phyloP scores from a whole-genome alignment of 257 asterid genomes.

The Voacanga thouarsii region DNA sequence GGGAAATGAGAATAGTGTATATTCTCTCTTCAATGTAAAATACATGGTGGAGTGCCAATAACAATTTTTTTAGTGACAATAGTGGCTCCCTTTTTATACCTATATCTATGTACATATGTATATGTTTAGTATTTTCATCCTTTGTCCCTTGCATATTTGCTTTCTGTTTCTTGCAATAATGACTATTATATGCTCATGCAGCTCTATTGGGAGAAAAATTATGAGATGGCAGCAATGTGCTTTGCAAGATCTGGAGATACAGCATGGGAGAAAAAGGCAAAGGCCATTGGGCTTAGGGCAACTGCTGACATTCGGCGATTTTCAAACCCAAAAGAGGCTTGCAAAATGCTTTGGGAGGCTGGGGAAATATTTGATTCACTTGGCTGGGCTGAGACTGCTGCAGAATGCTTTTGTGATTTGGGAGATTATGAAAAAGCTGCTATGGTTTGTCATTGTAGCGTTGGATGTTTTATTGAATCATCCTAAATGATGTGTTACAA shows the following conservation, averaged over 20 bases:
- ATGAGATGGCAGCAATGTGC: conserved; percentile 64
- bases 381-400: conserved; percentile 48
- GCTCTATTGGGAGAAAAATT: conserved; percentile 63
- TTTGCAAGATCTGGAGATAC: conserved; percentile 63
- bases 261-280: conserved; percentile 51
- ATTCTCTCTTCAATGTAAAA: too few species aligned
- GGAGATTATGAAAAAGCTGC: conserved; percentile 60
- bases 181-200: conserved; percentile 20
- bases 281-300: conserved; percentile 52
- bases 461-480: neutral
- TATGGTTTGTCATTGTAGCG: neutral
- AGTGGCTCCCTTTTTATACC: too few species aligned
- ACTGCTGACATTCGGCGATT: conserved; percentile 36
- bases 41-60: too few species aligned
- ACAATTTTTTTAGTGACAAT: too few species aligned
- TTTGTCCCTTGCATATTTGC: neutral
- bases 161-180: neutral
- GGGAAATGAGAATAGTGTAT: too few species aligned
- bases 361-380: conserved; percentile 63
- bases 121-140: neutral
- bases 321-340: conserved; percentile 37
- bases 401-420: conserved; percentile 54
- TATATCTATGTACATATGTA: too few species aligned
- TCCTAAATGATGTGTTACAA: neutral
- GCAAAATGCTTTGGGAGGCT: conserved; percentile 46